These are phyloP conservation scores for Pachysolen tannophilus DNA, from an alignment of 805 yeast species.

Conservation along the genomic window DNA sequence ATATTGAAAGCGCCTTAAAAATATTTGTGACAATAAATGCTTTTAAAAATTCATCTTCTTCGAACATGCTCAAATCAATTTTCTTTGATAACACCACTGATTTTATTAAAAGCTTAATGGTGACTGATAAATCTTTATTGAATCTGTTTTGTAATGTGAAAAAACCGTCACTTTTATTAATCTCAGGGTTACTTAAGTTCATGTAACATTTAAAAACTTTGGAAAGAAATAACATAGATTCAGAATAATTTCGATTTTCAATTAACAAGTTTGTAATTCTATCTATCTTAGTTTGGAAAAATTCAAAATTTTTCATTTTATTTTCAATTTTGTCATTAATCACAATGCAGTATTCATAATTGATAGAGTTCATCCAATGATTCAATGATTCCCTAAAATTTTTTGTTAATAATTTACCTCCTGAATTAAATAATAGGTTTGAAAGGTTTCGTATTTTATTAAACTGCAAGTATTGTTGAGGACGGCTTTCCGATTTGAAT, in stretches of 20 bases:
- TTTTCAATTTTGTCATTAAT: not conserved
- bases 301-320: constrained; percentile 9
- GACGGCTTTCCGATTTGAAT: too few relatives aligned
- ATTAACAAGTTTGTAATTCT: constrained; percentile 24
- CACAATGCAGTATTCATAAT: constrained; percentile 23
- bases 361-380: constrained; percentile 20
- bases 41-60: constrained; percentile 14
- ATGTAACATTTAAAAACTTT: constrained; percentile 15
- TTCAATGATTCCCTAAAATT: constrained; percentile 10
- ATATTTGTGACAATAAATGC: constrained; percentile 14
- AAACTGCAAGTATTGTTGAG: too few relatives aligned
- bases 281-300: constrained; percentile 23
- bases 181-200: not conserved
- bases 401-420: constrained; percentile 16
- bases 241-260: constrained; percentile 12
- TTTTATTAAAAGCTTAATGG: constrained; percentile 16
- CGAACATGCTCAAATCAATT: constrained; percentile 9
- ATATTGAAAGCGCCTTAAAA: constrained; percentile 16
- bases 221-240: constrained; percentile 13
- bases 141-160: constrained; percentile 5
- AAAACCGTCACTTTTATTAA: constrained; percentile 4
- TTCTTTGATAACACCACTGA: constrained; percentile 12
- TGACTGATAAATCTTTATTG: constrained; percentile 4
- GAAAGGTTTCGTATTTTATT: constrained; percentile 40
- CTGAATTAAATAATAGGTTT: constrained; percentile 34